These are phyloP conservation scores for Colletotrichum spaethianum DNA, from an alignment of 2,329 filamentous ascomycete genomes.

Conservation along the genomic window DNA sequence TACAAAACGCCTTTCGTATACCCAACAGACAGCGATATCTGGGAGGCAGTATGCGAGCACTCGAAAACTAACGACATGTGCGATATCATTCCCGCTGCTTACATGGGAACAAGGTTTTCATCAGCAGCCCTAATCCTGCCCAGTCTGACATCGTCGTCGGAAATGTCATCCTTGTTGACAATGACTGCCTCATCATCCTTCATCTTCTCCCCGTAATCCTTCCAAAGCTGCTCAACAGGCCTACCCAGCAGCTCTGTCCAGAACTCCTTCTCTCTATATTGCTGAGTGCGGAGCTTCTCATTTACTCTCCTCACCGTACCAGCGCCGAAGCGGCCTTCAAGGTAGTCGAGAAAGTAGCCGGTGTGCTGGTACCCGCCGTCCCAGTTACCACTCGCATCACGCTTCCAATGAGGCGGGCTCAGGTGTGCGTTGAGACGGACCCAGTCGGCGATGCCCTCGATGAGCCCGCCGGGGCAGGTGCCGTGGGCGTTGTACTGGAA, in stretches of 20 bases:
- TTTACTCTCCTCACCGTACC: slow-evolving; percentile 76
- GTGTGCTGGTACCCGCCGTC: slow-evolving; percentile 92
- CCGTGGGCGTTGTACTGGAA: slow-evolving; percentile 83
- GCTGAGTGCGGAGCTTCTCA: slow-evolving; percentile 72
- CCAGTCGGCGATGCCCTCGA: slow-evolving; percentile 95
- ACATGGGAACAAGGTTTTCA: neutral
- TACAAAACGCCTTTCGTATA: neutral
- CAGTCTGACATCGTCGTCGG: slow-evolving; percentile 41
- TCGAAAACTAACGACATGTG: neutral
- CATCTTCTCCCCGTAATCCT: slow-evolving; percentile 71
- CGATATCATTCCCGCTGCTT: neutral
- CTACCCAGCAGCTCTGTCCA: slow-evolving; percentile 79
- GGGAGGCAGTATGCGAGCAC: neutral
- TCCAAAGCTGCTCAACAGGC: slow-evolving; percentile 79
- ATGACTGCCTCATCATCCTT: slow-evolving; percentile 42
- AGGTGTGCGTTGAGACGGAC: slow-evolving; percentile 83
- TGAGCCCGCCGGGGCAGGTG: slow-evolving; percentile 79
- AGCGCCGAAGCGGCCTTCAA: slow-evolving; percentile 77
- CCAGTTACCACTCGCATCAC: slow-evolving; percentile 74
- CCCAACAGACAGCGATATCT: too few relatives aligned
- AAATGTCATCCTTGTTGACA: slow-evolving; percentile 44
- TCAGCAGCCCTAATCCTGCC: slow-evolving; percentile 33
- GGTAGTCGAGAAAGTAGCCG: slow-evolving; percentile 89
- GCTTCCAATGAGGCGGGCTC: slow-evolving; percentile 87
- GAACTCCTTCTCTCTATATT: slow-evolving; percentile 76